These are phyloP conservation scores for Bacterosira constricta DNA, from an alignment of 108 stramenopile species.

Conservation along the genomic window DNA sequence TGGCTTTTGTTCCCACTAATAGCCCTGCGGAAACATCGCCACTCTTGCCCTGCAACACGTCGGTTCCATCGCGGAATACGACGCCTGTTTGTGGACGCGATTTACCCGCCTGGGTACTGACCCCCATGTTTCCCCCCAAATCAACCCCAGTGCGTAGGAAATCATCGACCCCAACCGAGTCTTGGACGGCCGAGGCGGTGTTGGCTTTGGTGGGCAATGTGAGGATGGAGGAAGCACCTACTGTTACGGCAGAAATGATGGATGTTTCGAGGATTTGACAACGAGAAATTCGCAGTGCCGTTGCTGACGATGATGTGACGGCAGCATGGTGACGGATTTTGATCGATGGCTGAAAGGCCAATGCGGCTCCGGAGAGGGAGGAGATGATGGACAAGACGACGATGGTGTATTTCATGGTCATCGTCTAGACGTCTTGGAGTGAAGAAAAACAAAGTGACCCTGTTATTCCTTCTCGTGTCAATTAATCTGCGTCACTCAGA, in stretches of 20 bases:
- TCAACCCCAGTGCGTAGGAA: constrained; percentile 75
- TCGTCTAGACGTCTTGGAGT: not conserved
- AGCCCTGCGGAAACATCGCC: constrained; percentile 82
- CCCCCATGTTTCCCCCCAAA: constrained; percentile 71
- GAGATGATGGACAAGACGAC: not conserved
- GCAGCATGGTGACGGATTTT: too few relatives aligned
- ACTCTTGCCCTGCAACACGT: constrained; percentile 56
- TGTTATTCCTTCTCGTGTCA: too few relatives aligned
- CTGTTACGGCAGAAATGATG: not conserved
- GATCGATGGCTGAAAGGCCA: not conserved
- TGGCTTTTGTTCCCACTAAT: constrained; percentile 52
- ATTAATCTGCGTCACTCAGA: too few relatives aligned
- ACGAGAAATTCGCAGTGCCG: not conserved
- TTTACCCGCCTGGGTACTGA: constrained; percentile 83
- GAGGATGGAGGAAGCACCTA: not conserved
- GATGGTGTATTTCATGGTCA: not conserved
- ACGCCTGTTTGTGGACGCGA: constrained; percentile 77
- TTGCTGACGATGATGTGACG: not conserved
- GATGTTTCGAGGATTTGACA: not conserved
- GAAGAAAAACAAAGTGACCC: too few relatives aligned
- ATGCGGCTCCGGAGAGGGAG: not conserved
- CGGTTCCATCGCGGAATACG: constrained; percentile 76
- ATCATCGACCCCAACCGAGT: constrained; percentile 57
- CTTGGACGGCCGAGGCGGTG: constrained; percentile 62
- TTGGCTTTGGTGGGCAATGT: constrained; percentile 4